Percentiles rank a stretch among this genome's conserved stretches.
These are phyloP conservation scores for Oxyria digyna DNA, from an alignment of 148 eudicot species.

Conservation along the genomic window DNA sequence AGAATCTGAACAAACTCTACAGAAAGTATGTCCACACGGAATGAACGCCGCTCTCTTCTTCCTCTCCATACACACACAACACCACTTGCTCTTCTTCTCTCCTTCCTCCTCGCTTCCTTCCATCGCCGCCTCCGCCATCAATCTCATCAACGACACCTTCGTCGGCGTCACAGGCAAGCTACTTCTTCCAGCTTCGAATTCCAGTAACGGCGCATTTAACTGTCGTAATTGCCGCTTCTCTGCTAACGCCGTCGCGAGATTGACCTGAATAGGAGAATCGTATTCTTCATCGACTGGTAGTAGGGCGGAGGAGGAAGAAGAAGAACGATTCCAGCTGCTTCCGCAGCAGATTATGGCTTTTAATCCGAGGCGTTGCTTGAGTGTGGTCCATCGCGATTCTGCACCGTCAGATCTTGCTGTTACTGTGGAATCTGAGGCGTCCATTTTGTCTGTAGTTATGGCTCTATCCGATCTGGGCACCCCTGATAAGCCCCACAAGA, in stretches of 20 bases:
- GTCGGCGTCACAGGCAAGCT: slow-evolving; percentile 27
- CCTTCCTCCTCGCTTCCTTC: slow-evolving; percentile 20
- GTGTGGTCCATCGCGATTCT: slow-evolving; percentile 26
- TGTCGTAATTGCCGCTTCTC: slow-evolving; percentile 45
- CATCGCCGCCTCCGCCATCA: slow-evolving; percentile 56
- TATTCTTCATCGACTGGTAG: slow-evolving; percentile 6
- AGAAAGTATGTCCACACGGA: slow-evolving; percentile 95
- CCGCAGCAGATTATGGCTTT: slow-evolving; percentile 51
- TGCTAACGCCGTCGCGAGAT: slow-evolving; percentile 61
- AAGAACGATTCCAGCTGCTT: slow-evolving; percentile 18
- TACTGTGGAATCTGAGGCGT: slow-evolving; percentile 20
- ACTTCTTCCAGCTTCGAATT: not conserved
- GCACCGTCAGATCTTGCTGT: not conserved
- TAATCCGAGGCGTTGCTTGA: slow-evolving; percentile 59
- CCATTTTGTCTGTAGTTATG: slow-evolving; percentile 47
- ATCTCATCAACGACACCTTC: slow-evolving; percentile 69
- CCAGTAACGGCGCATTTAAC: slow-evolving; percentile 1
- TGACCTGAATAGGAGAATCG: slow-evolving; percentile 28
- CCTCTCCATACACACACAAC: slow-evolving; percentile 98
- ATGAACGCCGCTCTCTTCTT: slow-evolving; percentile 86
- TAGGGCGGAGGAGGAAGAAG: not conserved
- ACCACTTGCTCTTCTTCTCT: slow-evolving; percentile 14
- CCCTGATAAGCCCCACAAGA: no score
- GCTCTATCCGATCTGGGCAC: no score
- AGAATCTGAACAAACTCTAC: slow-evolving; percentile 93